Base-by-base conservation (phyloP, 257 asterid genomes). In the Solanum stenotomum region DNA sequence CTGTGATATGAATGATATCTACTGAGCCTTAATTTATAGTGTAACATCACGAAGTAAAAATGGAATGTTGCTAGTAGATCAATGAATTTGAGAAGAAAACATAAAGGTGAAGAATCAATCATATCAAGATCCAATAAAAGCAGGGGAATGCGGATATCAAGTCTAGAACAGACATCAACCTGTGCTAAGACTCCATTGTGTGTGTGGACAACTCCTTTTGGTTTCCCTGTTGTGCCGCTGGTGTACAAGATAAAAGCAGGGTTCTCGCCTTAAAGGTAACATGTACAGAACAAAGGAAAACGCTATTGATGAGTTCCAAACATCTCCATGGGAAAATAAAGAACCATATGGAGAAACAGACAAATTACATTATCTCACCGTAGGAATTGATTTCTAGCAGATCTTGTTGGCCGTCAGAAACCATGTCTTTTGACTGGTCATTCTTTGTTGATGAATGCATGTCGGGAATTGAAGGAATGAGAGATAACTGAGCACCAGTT, bases 131-230 rank as follows among this genome's bases (percentile, higher is more conserved):
- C 52, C 85, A 81, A 46, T 4, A 34, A 15, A 46, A 15, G 4
- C n/a, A 33, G 15, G 33, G 35, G 27, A 46, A 44, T 29, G 27
- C 10, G 1, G 38, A 79, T 22, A 79, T 42, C 65, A 79, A 79
- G 25, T 44, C 85, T 15, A 44, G 61, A 78, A 25, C 63, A 78
- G 29, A 81, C 10, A 29, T 46, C 38, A 81, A 97, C 99, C 98
- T 97, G 99, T 37, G 99, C 94, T 88, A 96, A 90, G 90, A 97
- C 91, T 82, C 98, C 95, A 84, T 90, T 90, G 89, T 96, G 98
- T n/a, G 99, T 97, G 93, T 97, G 99, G 87, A 97, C 98, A 85
- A 90, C 99, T 88, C 99, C 99, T 95, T 97, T 97, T 44, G 99
- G 99, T 90, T 95, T 97, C 72, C 99, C 99, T 8, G 99, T 97